Evolutionary conservation across 768 basidiomycete genomes (phyloP), one percentile per base, ranked within the genome.

Genomic region (Sarcomyxa edulis): DNA sequence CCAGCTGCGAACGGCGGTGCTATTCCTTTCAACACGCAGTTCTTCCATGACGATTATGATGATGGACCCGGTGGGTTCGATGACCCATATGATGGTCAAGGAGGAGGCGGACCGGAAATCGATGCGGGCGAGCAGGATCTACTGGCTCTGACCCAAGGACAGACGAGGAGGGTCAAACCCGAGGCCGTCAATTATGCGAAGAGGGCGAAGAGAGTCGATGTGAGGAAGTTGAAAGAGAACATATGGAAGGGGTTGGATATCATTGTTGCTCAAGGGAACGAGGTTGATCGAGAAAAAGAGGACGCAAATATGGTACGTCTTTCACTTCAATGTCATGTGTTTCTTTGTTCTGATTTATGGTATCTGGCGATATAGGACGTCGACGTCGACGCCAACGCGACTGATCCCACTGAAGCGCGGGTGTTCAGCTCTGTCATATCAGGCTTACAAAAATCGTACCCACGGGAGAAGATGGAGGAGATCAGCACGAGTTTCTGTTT

Each of bases 401-500:
- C 85, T 1, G 76, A 85, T 50, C 79, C 84, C 1, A 52, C 61
- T 1, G 85, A 88, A 40, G 71, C 74, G 7, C 72, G 84, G 11
- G 71, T 75, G 38, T 92, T 92, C 58, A 77, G 77, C 40, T 74
- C 78, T 39, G 93, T 98, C 46, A 88, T 98, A 48, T 72, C 80
- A 2, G 81, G 81, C 12, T 72, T 99, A 23, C 80, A 87, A 48
- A 71, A 65, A 36, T 78, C 84, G 5, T 98, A 98, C 59, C 92
- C 95, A 1, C 65, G 66, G 42, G 94, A 97, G 29, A 97, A 95
- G 68, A 87, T 98, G 84, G 85, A 85, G 27, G 96, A 99, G 47
- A 96, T 98, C 55, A 96, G 93, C 58, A 98, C 96, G 11, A 95
- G 91, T 47, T 98, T 95, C 79, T 98, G 95, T 59, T 99, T 98